phyloP scores from a whole-genome alignment of 495 filamentous ascomycete genomes.

The Letharia columbiana region DNA sequence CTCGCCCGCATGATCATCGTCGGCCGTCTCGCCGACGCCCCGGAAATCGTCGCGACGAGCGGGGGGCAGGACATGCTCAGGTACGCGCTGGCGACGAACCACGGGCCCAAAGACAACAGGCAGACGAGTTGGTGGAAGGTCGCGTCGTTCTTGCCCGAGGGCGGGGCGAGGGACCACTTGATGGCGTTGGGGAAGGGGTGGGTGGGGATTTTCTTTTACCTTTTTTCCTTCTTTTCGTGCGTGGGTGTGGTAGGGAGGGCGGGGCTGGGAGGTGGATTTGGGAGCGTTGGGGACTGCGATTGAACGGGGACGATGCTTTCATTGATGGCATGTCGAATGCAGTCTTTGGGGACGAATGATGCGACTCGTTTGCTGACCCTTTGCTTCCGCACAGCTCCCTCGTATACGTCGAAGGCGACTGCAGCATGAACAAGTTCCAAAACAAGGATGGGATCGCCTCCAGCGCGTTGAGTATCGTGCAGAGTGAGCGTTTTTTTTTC shows the following conservation, averaged over 20 bases:
- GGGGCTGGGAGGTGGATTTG: background rate
- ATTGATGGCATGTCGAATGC: no score
- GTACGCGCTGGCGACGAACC: conserved; percentile 46
- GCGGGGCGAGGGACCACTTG: conserved; percentile 53
- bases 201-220: conserved; percentile 27
- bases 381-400: conserved; percentile 42
- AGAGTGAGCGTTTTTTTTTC: conserved; percentile 49
- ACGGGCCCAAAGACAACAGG: conserved; percentile 50
- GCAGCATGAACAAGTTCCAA: conserved; percentile 49
- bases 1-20: conserved; percentile 60
- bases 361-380: background rate
- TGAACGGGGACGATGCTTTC: background rate
- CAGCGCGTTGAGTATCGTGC: conserved; percentile 52
- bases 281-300: background rate
- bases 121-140: conserved; percentile 72
- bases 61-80: conserved; percentile 58
- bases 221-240: conserved; percentile 12
- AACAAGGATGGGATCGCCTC: conserved; percentile 55
- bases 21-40: conserved; percentile 60
- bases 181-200: conserved; percentile 70
- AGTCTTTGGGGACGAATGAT: no score
- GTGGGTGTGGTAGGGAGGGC: background rate
- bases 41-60: conserved; percentile 58
- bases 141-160: conserved; percentile 51
- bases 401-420: conserved; percentile 68